These are phyloP conservation scores for Paramecium caudatum DNA, from an alignment of 73 alveolate genomes.

Conservation along the genomic window DNA sequence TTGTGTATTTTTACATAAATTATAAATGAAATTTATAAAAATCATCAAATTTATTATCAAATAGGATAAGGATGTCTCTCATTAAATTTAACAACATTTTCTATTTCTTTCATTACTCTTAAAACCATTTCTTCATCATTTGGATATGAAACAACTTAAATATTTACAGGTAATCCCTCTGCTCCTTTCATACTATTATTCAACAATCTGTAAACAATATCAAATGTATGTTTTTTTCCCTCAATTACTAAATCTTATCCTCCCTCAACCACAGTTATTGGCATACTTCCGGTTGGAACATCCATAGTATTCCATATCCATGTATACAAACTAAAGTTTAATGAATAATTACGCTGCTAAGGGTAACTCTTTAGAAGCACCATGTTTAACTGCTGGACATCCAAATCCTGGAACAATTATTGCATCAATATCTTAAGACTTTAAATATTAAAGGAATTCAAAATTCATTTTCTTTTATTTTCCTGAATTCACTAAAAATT, in stretches of 20 bases:
- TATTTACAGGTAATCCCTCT: conserved; percentile 88
- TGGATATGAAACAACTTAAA: conserved; percentile 80
- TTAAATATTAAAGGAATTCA: conserved; percentile 30
- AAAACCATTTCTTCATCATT: conserved; percentile 81
- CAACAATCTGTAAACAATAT: conserved; percentile 19
- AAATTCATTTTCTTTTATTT: neutral
- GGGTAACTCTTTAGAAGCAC: conserved; percentile 40
- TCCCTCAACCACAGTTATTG: conserved; percentile 42
- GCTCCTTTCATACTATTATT: conserved; percentile 74
- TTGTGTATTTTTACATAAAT: too few species aligned
- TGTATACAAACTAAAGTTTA: conserved; percentile 56
- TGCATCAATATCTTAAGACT: conserved; percentile 69
- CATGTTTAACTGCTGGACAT: conserved; percentile 77
- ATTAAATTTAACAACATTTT: conserved; percentile 74
- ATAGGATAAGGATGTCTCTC: conserved; percentile 24
- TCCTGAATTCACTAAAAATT: conserved; percentile 15
- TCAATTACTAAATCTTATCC: conserved; percentile 36
- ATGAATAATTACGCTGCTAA: conserved; percentile 53
- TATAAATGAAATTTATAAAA: neutral
- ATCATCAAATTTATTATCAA: conserved; percentile 38
- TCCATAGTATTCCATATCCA: conserved; percentile 77
- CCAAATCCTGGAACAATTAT: conserved; percentile 78
- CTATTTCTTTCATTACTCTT: conserved; percentile 82
- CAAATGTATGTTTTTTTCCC: neutral
- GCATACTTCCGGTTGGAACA: conserved; percentile 70